These are phyloP conservation scores for Corymbia citriodora DNA, from an alignment of 441 rosid species.

Conservation along the genomic window DNA sequence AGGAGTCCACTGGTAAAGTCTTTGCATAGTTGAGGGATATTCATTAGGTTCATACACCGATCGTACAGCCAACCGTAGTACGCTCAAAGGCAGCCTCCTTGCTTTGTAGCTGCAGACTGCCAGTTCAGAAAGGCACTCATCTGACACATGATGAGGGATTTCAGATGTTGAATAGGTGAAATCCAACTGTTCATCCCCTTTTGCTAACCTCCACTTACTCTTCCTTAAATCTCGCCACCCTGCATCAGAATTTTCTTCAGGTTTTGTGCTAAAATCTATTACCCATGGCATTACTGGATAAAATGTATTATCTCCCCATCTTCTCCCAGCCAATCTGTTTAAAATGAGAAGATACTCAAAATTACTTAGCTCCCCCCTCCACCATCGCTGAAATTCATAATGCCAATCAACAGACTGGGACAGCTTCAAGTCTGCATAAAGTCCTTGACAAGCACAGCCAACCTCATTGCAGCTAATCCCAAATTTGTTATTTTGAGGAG, in stretches of 20 bases:
- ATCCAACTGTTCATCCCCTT: constrained; percentile 97
- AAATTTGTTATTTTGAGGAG: constrained; percentile 14
- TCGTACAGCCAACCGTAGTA: constrained; percentile 88
- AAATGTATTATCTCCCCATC: constrained; percentile 96
- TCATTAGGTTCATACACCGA: constrained; percentile 98
- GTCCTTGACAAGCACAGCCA: constrained; percentile 45
- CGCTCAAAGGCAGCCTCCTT: constrained; percentile 85
- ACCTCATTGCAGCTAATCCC: constrained; percentile 32
- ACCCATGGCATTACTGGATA: constrained; percentile 98
- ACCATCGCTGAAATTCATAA: constrained; percentile 69
- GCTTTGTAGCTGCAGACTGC: constrained; percentile 99
- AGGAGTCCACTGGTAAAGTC: constrained; percentile 98
- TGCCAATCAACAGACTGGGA: constrained; percentile 56
- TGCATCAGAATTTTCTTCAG: constrained; percentile 59
- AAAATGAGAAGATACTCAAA: constrained; percentile 85
- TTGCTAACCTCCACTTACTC: constrained; percentile 97
- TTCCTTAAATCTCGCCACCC: constrained; percentile 96
- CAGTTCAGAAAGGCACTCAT: constrained; percentile 97
- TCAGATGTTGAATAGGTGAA: constrained; percentile 91
- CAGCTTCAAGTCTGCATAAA: constrained; percentile 63
- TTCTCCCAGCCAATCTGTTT: constrained; percentile 86
- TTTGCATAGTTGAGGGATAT: constrained; percentile 93
- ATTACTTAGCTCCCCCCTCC: constrained; percentile 87
- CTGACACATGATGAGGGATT: constrained; percentile 94
- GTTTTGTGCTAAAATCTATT: constrained; percentile 82